Percentiles rank a stretch among this genome's conserved stretches.
phyloP scores from a whole-genome alignment of 176 grass and related monocot genomes.

The Eragrostis curvula region DNA sequence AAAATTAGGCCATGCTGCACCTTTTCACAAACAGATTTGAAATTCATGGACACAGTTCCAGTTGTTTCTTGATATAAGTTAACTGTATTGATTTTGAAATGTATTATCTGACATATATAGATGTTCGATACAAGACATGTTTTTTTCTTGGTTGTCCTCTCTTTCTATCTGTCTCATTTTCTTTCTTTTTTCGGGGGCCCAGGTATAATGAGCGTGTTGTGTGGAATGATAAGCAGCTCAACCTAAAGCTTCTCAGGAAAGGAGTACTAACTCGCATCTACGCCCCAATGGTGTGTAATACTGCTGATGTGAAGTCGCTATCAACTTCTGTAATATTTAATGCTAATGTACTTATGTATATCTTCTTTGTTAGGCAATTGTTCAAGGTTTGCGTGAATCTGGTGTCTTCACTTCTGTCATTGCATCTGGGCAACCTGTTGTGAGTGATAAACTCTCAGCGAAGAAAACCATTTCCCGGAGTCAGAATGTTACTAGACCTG shows the following conservation, averaged over 20 bases:
- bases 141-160: background rate
- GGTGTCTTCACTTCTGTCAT: slow-evolving; percentile 86
- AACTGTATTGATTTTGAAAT: background rate
- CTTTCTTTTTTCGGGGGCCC: background rate
- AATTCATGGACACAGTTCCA: background rate
- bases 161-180: background rate
- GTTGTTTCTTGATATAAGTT: slow-evolving; percentile 10
- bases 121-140: background rate
- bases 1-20: background rate
- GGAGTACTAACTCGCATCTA: slow-evolving; percentile 86
- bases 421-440: slow-evolving; percentile 52
- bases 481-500: slow-evolving; percentile 20
- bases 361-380: slow-evolving; percentile 63
- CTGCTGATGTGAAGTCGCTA: background rate
- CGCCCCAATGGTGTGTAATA: slow-evolving; percentile 72
- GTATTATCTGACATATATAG: slow-evolving; percentile 2
- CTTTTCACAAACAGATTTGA: background rate
- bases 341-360: background rate
- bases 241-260: slow-evolving; percentile 83
- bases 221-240: slow-evolving; percentile 81
- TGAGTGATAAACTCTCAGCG: slow-evolving; percentile 37
- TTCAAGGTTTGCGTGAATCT: slow-evolving; percentile 82
- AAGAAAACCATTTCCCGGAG: slow-evolving; percentile 35
- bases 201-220: slow-evolving; percentile 96
- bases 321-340: slow-evolving; percentile 27